Percentiles rank a stretch among this genome's conserved stretches.
These are phyloP conservation scores for Luzula sylvatica DNA, from an alignment of 176 grass and related monocot species.

Conservation along the genomic window DNA sequence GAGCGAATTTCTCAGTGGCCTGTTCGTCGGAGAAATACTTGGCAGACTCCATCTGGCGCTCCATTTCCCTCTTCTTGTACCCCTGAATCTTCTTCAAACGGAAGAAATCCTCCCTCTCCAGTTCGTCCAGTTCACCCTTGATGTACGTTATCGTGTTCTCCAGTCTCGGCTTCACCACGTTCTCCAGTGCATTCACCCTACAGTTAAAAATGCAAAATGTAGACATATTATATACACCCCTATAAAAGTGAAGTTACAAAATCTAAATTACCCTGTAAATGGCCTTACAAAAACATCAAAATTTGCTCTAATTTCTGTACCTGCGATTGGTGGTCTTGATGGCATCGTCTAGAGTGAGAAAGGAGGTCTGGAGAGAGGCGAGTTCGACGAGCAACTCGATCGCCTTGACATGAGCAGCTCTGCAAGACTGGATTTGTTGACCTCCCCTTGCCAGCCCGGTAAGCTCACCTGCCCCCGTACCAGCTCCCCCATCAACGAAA, in stretches of 20 bases:
- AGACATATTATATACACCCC: too few relatives aligned
- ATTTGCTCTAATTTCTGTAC: background rate
- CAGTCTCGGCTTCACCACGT: constrained; percentile 51
- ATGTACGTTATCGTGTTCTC: constrained; percentile 83
- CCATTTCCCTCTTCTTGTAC: constrained; percentile 44
- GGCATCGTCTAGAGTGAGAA: constrained; percentile 70
- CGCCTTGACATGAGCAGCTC: constrained; percentile 36
- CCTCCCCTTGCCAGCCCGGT: constrained; percentile 57
- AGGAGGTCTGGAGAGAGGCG: constrained; percentile 75
- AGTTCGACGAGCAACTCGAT: constrained; percentile 69
- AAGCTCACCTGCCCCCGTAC: constrained; percentile 19
- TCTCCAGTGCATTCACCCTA: constrained; percentile 65
- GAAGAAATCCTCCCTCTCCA: constrained; percentile 90
- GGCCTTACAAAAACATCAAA: too few relatives aligned
- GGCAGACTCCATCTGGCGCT: constrained; percentile 35
- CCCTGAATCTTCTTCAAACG: constrained; percentile 77
- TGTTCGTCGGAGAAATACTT: constrained; percentile 36
- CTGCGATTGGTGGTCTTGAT: constrained; percentile 74
- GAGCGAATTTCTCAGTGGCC: constrained; percentile 29
- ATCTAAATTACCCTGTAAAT: too few relatives aligned
- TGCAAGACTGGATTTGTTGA: constrained; percentile 62
- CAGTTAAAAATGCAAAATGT: background rate
- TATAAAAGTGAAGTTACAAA: too few relatives aligned
- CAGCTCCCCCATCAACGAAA: constrained; percentile 27
- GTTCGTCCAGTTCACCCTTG: constrained; percentile 58